Evolutionary conservation across 1,284 basidiomycete genomes (phyloP).

Genomic region (Trametes pubescens): DNA sequence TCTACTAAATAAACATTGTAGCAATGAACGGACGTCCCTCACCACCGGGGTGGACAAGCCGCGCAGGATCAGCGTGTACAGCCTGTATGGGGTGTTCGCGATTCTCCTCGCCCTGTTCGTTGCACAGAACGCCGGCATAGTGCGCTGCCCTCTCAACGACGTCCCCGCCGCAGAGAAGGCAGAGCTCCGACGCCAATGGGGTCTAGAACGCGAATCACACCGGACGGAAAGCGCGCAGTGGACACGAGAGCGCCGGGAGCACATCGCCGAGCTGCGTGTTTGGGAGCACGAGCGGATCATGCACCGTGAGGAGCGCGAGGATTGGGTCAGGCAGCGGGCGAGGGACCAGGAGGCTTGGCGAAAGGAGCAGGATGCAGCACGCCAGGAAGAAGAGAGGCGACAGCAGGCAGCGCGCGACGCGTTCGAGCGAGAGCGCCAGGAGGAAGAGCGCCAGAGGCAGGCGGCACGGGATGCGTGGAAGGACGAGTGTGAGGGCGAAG

Average conservation of each 20-base stretch:
- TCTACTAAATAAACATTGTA: no score
- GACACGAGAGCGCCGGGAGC: constrained; percentile 16
- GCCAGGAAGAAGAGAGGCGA: neutral
- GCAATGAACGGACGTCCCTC: neutral
- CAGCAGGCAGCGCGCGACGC: neutral
- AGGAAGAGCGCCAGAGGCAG: neutral
- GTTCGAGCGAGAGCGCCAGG: neutral
- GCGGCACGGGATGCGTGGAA: neutral
- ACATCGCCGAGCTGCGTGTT: constrained; percentile 3
- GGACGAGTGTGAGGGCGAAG: no score
- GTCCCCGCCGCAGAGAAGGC: constrained; percentile 14
- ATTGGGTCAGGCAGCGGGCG: neutral
- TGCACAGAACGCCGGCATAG: constrained; percentile 16
- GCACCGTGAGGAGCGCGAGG: constrained; percentile 8
- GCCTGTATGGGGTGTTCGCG: neutral
- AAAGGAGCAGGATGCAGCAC: neutral
- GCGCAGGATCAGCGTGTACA: neutral
- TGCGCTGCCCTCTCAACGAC: constrained; percentile 17
- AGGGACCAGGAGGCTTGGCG: neutral
- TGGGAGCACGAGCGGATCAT: constrained; percentile 14
- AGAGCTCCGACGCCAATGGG: constrained; percentile 13
- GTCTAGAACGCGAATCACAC: constrained; percentile 8
- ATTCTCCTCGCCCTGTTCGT: constrained; percentile 9
- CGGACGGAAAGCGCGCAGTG: constrained; percentile 6
- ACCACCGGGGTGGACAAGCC: no score